These are phyloP conservation scores for Brassica nigra DNA, from an alignment of 345 rosid species.

Conservation along the genomic window DNA sequence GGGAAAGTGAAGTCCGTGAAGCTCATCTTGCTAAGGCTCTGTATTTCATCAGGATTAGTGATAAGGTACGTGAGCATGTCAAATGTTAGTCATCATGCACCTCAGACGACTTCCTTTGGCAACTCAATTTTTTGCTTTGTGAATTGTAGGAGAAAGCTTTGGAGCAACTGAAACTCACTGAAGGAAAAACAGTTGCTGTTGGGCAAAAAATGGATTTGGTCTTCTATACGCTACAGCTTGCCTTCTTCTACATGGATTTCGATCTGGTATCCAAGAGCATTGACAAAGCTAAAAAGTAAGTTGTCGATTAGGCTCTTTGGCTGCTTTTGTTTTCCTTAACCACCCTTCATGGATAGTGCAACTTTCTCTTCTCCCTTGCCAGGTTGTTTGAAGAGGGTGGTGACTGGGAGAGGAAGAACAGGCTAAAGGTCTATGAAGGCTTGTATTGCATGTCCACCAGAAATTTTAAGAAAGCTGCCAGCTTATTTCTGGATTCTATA, in stretches of 20 bases:
- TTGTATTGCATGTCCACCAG: constrained; percentile 88
- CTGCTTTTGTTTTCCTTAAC: neutral
- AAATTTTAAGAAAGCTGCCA: constrained; percentile 87
- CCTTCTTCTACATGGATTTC: constrained; percentile 91
- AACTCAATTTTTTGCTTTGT: constrained; percentile 4
- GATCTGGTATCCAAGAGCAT: constrained; percentile 91
- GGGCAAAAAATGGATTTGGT: constrained; percentile 98
- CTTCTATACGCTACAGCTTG: constrained; percentile 81
- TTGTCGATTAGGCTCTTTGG: constrained; percentile 11
- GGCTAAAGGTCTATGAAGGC: constrained; percentile 97
- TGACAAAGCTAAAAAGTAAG: constrained; percentile 92
- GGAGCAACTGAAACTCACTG: constrained; percentile 90
- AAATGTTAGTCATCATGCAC: constrained; percentile 2
- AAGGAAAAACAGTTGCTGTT: constrained; percentile 96
- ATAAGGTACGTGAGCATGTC: constrained; percentile 57
- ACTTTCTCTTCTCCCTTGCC: constrained; percentile 21
- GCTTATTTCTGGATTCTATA: constrained; percentile 89
- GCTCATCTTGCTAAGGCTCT: constrained; percentile 95
- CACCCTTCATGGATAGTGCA: neutral
- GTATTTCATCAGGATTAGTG: constrained; percentile 79
- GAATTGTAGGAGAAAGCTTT: constrained; percentile 77
- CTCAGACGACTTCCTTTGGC: constrained; percentile 11
- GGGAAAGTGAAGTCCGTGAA: constrained; percentile 99
- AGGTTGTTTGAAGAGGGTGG: constrained; percentile 99
- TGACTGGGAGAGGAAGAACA: constrained; percentile 99